These are phyloP conservation scores for Aspergillus avenaceus DNA, from an alignment of 495 filamentous ascomycete genomes.

Conservation along the genomic window DNA sequence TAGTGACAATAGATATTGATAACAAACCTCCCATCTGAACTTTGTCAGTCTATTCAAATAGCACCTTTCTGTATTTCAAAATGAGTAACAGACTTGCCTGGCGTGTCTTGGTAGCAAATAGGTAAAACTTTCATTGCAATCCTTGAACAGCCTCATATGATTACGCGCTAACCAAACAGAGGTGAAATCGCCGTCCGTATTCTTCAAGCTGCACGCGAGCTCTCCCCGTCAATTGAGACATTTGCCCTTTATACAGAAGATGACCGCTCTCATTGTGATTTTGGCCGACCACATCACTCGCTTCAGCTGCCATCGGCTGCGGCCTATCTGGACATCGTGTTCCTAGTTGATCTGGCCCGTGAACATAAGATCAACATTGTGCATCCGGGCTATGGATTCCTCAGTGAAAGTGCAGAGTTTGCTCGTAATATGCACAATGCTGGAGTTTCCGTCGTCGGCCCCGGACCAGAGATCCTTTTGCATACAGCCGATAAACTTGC, in stretches of 20 bases:
- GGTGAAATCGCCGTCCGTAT: slow-evolving; percentile 61
- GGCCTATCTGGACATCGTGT: slow-evolving; percentile 47
- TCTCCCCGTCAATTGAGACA: slow-evolving; percentile 43
- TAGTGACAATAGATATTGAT: not conserved
- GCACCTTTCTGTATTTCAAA: not conserved
- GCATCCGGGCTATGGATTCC: slow-evolving; percentile 61
- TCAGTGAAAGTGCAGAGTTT: slow-evolving; percentile 56
- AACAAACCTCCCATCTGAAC: not conserved
- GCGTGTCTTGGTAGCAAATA: slow-evolving; percentile 54
- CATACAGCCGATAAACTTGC: slow-evolving; percentile 55
- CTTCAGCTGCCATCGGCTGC: slow-evolving; percentile 46
- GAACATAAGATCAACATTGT: slow-evolving; percentile 51
- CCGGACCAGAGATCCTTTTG: slow-evolving; percentile 46
- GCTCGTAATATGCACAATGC: slow-evolving; percentile 47
- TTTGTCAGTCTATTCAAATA: not conserved
- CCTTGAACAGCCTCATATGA: too few relatives aligned
- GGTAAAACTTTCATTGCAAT: slow-evolving; percentile 27
- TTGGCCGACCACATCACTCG: slow-evolving; percentile 40
- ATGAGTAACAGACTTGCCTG: slow-evolving; percentile 37
- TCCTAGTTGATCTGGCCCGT: slow-evolving; percentile 41
- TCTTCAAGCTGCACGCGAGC: slow-evolving; percentile 51
- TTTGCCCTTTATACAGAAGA: slow-evolving; percentile 50
- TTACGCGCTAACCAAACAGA: slow-evolving; percentile 27
- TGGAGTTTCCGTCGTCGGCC: slow-evolving; percentile 49
- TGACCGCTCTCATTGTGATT: slow-evolving; percentile 49